Evolutionary conservation across 768 basidiomycete species (phyloP), one percentile per base, ranked within the genome.

Genomic region (Boletus barrowsii): DNA sequence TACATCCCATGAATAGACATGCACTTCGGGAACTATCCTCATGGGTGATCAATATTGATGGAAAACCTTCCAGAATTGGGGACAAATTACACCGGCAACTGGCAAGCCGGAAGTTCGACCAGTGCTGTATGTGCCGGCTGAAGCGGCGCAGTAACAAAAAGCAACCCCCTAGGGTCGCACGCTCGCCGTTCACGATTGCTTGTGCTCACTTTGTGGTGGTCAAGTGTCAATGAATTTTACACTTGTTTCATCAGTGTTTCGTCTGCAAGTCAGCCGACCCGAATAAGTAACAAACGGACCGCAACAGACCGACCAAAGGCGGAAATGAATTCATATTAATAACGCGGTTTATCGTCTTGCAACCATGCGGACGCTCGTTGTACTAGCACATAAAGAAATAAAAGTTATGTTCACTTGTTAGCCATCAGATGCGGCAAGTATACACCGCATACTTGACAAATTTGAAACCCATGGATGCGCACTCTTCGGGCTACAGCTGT

Each of bases 1-100:
- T 54, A 35, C 37, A 24, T 13, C 6, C 47, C 22, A 40, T n/a
- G 54, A 57, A 44, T 48, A 47, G 20, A 45, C 37, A 41, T 55
- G 26, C 47, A 47, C 45, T 29, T 29, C 29, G 29, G 15, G 15
- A 26, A 24, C 53, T 45, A 26, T 40, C 55, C 45, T 29, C 41
- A 45, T 48, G 39, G 45, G 30, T 13, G 39, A 20, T 33, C 35
- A 29, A 53, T 43, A 35, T 47, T n/a, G 40, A n/a, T 39, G 37
- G 18, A 6, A 17, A 36, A 2, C 46, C 22, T 36, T 43, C 22
- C 20, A 7, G 29, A 15, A 11, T 35, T 36, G 41, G 15, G 26
- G 14, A 22, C 43, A 44, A 39, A 26, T 40, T 48, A 11, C 36
- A 39, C 45, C 59, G 58, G 58, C 30, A 14, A 47, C 33, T 39